Evolutionary conservation across 768 basidiomycete species (phyloP).

Genomic region (Gymnopilus junonius): DNA sequence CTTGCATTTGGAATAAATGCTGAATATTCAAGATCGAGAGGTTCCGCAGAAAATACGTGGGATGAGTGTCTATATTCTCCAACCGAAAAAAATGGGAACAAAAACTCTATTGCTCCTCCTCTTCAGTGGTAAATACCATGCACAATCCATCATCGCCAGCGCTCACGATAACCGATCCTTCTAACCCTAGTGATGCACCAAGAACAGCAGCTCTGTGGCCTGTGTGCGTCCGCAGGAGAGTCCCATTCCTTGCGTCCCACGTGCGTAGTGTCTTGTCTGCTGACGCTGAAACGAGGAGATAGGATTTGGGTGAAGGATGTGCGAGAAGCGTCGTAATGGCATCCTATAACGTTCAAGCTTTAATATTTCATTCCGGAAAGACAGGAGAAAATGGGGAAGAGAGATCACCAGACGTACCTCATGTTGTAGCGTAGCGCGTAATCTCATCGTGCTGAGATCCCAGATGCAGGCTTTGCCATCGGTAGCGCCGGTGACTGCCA

Average conservation of each 20-base stretch:
- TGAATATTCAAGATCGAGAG: background rate
- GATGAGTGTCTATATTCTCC: background rate
- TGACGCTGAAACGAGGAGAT: constrained; percentile 84
- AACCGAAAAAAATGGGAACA: background rate
- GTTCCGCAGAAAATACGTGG: background rate
- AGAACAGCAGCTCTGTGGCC: constrained; percentile 85
- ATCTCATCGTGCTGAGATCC: constrained; percentile 87
- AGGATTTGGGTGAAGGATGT: constrained; percentile 74
- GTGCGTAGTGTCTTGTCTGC: constrained; percentile 87
- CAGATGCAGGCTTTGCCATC: constrained; percentile 95
- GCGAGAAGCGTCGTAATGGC: constrained; percentile 81
- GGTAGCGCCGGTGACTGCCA: constrained; percentile 86
- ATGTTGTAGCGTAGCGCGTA: constrained; percentile 83
- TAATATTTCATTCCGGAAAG: background rate
- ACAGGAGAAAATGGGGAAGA: background rate
- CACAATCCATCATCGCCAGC: constrained; percentile 91
- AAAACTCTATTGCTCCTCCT: constrained; percentile 35
- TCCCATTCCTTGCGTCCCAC: constrained; percentile 91
- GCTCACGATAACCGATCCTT: constrained; percentile 78
- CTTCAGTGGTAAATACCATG: constrained; percentile 78
- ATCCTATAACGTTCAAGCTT: constrained; percentile 55
- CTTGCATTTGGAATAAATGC: background rate
- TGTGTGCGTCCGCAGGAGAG: constrained; percentile 75
- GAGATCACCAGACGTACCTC: constrained; percentile 52
- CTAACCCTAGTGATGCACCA: constrained; percentile 69